Conservation (phyloP, 2,329 filamentous ascomycete genomes). For the Colletotrichum tabaci region DNA sequence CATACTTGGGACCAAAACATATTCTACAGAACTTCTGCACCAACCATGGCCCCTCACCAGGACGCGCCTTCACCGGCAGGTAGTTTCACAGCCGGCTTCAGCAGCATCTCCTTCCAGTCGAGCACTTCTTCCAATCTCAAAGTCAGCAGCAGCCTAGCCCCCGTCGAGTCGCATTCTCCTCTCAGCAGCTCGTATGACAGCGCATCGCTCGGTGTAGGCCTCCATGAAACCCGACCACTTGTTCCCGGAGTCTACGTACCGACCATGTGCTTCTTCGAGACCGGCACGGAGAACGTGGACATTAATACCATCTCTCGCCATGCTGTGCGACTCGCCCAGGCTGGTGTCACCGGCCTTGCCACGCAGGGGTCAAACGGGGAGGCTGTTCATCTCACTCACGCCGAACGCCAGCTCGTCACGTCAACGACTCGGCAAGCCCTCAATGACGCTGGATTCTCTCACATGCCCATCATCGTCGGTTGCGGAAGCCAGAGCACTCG, state of each 20-base stretch:
- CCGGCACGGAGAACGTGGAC: conserved; percentile 77
- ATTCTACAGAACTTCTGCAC: not conserved
- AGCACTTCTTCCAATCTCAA: conserved; percentile 51
- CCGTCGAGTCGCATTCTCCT: conserved; percentile 52
- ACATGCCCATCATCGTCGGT: conserved; percentile 82
- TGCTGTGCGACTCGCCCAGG: conserved; percentile 79
- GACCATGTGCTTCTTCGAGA: conserved; percentile 81
- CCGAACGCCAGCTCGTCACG: conserved; percentile 79
- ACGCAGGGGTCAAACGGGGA: conserved; percentile 89
- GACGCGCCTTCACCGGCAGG: conserved; percentile 62
- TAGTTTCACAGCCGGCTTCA: conserved; percentile 61
- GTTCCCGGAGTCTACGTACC: conserved; percentile 78
- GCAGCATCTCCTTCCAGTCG: conserved; percentile 53
- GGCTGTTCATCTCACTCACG: conserved; percentile 81
- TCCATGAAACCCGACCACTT: conserved; percentile 56
- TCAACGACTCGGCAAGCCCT: conserved; percentile 78
- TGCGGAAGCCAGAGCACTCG: conserved; percentile 81
- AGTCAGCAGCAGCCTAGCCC: conserved; percentile 46
- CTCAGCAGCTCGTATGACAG: conserved; percentile 61
- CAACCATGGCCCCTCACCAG: conserved; percentile 63
- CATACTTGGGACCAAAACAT: conserved; percentile 2
- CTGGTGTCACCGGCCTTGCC: conserved; percentile 81
- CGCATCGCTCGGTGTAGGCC: conserved; percentile 52
- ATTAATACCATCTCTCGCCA: conserved; percentile 70
- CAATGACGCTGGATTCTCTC: conserved; percentile 74